Evolutionary conservation across 139 green algal genomes (phyloP), one percentile per base, ranked within the genome.

Genomic region (Protoeuglena noctilucae): DNA sequence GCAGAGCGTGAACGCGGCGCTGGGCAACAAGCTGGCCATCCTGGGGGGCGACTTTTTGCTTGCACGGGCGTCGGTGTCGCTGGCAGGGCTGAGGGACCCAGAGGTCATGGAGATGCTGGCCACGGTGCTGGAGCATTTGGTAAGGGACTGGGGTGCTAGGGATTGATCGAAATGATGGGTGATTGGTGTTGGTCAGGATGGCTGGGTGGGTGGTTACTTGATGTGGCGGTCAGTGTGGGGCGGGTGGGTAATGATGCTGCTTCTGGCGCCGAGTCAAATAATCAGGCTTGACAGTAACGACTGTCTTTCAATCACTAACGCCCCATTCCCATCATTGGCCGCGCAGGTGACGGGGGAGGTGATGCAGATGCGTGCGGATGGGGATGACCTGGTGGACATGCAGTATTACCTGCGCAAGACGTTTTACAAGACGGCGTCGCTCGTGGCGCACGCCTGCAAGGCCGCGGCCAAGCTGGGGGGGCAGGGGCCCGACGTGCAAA

Each of bases 31-130:
- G 80, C 66, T 93, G 21, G 89, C 92, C 28, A 94, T 99, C 34
- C 75, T 99, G 31, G 91, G 85, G 4, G 92, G 92, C 1, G 92
- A 99, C 67, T 99, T 98, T 56, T 63, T 99, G 48, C 75, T 99
- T 26, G 92, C 92, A 6, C 63, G 91, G 1, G 89, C 91, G 2
- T 93, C 80, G 1, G 80, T 95, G 9, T 77, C 81, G 7, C 76
- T 99, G 19, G 92, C 91, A 0, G 67, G 78, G 1, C 71, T 99
- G 62, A 71, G 70, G 16, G 84, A 96, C 66, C 74, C 69, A 1
- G 71, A 89, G 53, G 77, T 87, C 6, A 80, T 96, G 46, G 77
- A 83, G 67, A 76, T 97, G 41, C 79, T 99, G 70, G 75, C 62
- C 27, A 79, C 74, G 7, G 79, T 95, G 48, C 73, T 99, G 30